A percentile compares a stretch with the other conserved stretches of the same genome.
Conservation (phyloP, 257 asterid species). For the Penstemon davidsonii region DNA sequence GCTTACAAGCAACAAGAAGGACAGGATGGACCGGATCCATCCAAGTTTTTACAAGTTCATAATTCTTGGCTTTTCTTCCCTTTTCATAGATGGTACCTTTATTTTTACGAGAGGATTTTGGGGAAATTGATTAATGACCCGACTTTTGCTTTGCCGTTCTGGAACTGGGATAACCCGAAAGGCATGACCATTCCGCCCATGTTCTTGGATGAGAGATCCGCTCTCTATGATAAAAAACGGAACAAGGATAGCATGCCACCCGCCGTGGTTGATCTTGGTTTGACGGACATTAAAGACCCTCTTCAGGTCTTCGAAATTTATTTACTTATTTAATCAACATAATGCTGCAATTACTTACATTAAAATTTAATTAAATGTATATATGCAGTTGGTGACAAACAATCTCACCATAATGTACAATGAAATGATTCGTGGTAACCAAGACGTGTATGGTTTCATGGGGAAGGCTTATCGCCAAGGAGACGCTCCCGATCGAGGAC, state of each 20-base stretch:
- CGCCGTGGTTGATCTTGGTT: slow-evolving; percentile 35
- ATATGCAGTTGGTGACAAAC: slow-evolving; percentile 25
- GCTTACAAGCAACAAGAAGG: slow-evolving; percentile 47
- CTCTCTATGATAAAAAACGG: slow-evolving; percentile 44
- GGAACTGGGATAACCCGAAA: slow-evolving; percentile 43
- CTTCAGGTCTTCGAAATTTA: slow-evolving; percentile 22
- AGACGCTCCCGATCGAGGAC: no score
- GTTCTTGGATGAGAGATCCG: slow-evolving; percentile 26
- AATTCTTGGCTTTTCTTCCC: slow-evolving; percentile 49
- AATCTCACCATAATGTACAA: slow-evolving; percentile 39
- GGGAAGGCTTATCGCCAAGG: no score
- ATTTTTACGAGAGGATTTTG: slow-evolving; percentile 45
- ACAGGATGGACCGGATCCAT: slow-evolving; percentile 2
- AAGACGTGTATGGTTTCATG: no score
- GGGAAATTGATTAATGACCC: slow-evolving; percentile 41
- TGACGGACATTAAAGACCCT: slow-evolving; percentile 18
- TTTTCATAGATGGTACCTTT: slow-evolving; percentile 46
- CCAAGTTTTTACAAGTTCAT: slow-evolving; percentile 34
- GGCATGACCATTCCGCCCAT: slow-evolving; percentile 46
- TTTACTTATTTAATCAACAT: no score
- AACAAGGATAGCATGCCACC: slow-evolving; percentile 33
- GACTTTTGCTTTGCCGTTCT: slow-evolving; percentile 35
- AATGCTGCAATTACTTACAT: no score
- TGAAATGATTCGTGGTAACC: no score
- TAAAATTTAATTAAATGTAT: no score